Percentiles rank a stretch among this genome's conserved stretches.
Conservation (phyloP, 2,329 filamentous ascomycete species). For the Hypoxylon sp. region DNA sequence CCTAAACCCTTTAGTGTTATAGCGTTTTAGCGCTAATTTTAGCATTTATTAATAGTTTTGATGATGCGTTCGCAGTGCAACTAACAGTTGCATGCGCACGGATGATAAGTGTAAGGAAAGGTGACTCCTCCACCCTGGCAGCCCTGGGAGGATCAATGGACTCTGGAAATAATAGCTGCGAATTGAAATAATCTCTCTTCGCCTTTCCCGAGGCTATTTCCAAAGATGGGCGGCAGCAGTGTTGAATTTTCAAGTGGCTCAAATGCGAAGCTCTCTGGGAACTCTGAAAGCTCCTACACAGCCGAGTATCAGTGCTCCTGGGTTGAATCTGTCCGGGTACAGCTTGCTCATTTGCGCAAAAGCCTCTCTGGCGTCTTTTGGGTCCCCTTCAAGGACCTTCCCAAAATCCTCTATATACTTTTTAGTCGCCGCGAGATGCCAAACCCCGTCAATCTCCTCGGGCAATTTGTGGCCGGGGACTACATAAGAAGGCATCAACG, state of each 20-base stretch:
- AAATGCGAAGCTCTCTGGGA: slow-evolving; percentile 10
- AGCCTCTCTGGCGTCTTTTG: not conserved
- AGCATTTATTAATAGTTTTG: no score
- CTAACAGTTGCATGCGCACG: no score
- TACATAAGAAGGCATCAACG: not conserved
- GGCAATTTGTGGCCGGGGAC: not conserved
- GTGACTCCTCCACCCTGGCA: no score
- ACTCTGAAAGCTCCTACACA: not conserved
- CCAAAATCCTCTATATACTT: slow-evolving; percentile 17
- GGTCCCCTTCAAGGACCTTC: not conserved
- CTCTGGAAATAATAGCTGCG: no score
- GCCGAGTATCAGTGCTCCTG: not conserved
- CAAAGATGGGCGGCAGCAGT: not conserved
- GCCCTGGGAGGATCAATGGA: no score
- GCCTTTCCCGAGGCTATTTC: not conserved
- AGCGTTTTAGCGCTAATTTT: no score
- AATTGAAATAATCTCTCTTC: not conserved
- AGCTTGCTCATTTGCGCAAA: slow-evolving; percentile 2
- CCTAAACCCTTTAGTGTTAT: no score
- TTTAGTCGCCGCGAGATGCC: slow-evolving; percentile 9
- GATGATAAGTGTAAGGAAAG: no score
- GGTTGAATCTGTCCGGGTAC: slow-evolving; percentile 10
- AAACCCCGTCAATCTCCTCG: slow-evolving; percentile 5
- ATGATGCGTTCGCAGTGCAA: no score
- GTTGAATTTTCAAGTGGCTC: not conserved